These are phyloP conservation scores for Macrolepiota dolichaula DNA, from an alignment of 768 basidiomycete genomes.

Conservation along the genomic window DNA sequence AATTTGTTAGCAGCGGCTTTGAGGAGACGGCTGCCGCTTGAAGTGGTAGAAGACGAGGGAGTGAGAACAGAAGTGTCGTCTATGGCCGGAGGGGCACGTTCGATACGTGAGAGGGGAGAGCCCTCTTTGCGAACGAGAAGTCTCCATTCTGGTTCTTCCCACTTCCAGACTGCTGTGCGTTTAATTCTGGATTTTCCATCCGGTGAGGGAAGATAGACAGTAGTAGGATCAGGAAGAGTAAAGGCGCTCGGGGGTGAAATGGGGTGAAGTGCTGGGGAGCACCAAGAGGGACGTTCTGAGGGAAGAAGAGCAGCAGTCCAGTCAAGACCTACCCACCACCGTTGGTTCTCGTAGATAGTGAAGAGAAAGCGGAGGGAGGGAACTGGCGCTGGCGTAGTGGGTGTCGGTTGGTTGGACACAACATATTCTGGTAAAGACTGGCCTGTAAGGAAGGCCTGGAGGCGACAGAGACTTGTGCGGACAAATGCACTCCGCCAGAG, in stretches of 20 bases:
- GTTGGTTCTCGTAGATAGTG: constrained; percentile 90
- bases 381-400: constrained; percentile 29
- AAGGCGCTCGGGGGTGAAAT: constrained; percentile 71
- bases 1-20: constrained; percentile 43
- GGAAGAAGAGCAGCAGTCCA: constrained; percentile 94
- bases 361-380: constrained; percentile 73
- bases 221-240: constrained; percentile 58
- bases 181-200: constrained; percentile 52
- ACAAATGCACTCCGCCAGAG: constrained; percentile 67
- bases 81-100: constrained; percentile 53
- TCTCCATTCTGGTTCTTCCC: constrained; percentile 91
- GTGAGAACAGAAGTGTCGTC: constrained; percentile 28
- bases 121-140: constrained; percentile 64
- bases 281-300: constrained; percentile 89
- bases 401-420: constrained; percentile 30
- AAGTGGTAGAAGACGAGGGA: constrained; percentile 25
- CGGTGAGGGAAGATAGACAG: constrained; percentile 50
- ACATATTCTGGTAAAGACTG: constrained; percentile 42
- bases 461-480: constrained; percentile 56
- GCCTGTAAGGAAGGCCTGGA: constrained; percentile 53
- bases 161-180: constrained; percentile 79
- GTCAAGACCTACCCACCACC: constrained; percentile 98
- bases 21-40: constrained; percentile 40
- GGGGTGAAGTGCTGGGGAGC: constrained; percentile 50
- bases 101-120: constrained; percentile 49